Conservation (phyloP, 2,329 filamentous ascomycete species). For the Colletotrichum horii region DNA sequence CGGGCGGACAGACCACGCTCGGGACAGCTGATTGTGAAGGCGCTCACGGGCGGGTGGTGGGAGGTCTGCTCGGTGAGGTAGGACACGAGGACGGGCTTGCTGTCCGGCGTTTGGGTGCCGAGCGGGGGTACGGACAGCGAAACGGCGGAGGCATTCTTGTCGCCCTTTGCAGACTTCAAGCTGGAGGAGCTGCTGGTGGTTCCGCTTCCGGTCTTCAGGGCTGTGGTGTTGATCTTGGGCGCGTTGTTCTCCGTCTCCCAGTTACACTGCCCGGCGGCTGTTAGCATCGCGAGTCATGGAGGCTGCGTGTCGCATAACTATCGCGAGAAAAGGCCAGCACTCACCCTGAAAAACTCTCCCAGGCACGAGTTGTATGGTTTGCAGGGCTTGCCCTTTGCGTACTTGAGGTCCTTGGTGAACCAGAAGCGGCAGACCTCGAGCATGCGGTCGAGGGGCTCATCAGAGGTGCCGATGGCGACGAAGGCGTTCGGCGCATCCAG, state of each 20-base stretch:
- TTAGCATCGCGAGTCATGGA: neutral
- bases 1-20: slow-evolving; percentile 86
- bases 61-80: slow-evolving; percentile 98
- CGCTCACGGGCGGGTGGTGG: slow-evolving; percentile 95
- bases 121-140: slow-evolving; percentile 58
- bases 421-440: slow-evolving; percentile 94
- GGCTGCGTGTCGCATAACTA: neutral
- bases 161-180: slow-evolving; percentile 47
- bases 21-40: slow-evolving; percentile 91
- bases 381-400: slow-evolving; percentile 97
- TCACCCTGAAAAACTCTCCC: slow-evolving; percentile 94
- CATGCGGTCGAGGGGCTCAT: slow-evolving; percentile 92
- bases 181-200: slow-evolving; percentile 51
- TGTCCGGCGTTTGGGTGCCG: slow-evolving; percentile 45
- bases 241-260: slow-evolving; percentile 89
- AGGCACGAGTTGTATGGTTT: slow-evolving; percentile 98
- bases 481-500: slow-evolving; percentile 95
- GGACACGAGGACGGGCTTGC: slow-evolving; percentile 75
- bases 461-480: slow-evolving; percentile 80
- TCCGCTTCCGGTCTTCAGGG: slow-evolving; percentile 40
- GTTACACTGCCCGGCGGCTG: slow-evolving; percentile 71
- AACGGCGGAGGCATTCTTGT: slow-evolving; percentile 52
- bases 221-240: slow-evolving; percentile 64
- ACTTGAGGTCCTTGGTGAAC: slow-evolving; percentile 99
- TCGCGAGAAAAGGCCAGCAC: slow-evolving; percentile 32